Evolutionary conservation across 306 rosid species (phyloP), one percentile per base, ranked within the genome.

Genomic region (Corylus avellana): DNA sequence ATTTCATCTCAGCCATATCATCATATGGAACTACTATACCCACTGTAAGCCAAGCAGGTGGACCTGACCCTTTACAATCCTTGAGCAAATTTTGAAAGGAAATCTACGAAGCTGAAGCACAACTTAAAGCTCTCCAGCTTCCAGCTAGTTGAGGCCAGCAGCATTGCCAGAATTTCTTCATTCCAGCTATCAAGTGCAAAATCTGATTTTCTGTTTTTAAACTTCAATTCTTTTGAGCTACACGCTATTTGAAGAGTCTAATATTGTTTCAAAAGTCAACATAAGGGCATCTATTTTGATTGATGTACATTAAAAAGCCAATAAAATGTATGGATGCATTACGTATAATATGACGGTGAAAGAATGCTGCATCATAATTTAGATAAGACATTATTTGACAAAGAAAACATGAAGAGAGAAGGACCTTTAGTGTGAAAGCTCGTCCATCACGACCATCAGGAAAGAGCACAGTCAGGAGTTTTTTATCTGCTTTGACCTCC

Each of bases 371-470:
- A 8, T 16, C 47, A 16, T 37, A 4, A 39, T 64, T 62, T 64
- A 64, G 47, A 64, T 14, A 32, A 64, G 70, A 64, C 48, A 16
- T 35, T 3, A 64, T 64, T 35, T 16, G 9, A 35, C 46, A 46
- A 64, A 64, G 22, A 37, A 37, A 35, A 35, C 9, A n/a, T 37
- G 35, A 59, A 20, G 66, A 29, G 72, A 62, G 20, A 81, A 66
- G 87, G 78, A 93, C 99, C 99, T 96, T 96, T 70, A 96, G 98
- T 64, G 99, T 93, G 89, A 96, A 90, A 68, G 97, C 87, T 66
- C 97, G 88, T 83, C 99, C 99, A 79, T 96, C 99, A 71, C 96
- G 96, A 63, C 90, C 98, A 90, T 95, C 99, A 35, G 97, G 92
- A 87, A 96, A 93, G 74, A 86, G 87, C 77, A 96, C 94, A 32